These are phyloP conservation scores for Salix exigua DNA, from an alignment of 345 rosid genomes.

Conservation along the genomic window DNA sequence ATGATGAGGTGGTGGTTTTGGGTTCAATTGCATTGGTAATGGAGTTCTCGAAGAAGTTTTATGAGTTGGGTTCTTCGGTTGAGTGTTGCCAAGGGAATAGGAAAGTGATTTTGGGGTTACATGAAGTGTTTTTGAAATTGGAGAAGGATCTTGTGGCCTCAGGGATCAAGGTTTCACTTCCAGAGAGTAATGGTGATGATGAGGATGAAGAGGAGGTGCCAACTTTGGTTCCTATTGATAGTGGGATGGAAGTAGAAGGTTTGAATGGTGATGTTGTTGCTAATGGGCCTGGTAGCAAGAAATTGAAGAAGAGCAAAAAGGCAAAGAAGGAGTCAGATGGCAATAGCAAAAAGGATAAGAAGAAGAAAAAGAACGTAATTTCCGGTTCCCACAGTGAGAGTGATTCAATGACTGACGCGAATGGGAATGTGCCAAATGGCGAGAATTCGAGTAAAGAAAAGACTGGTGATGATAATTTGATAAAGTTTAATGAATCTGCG, in stretches of 20 bases:
- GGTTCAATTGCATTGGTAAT: conserved; percentile 55
- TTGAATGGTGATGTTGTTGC: conserved; percentile 18
- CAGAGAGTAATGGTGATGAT: conserved; percentile 24
- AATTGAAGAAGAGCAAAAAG: conserved; percentile 49
- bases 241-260: conserved; percentile 24
- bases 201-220: conserved; percentile 47
- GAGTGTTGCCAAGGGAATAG: conserved; percentile 83
- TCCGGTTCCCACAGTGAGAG: conserved; percentile 11
- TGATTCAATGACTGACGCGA: conserved; percentile 18
- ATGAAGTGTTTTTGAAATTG: conserved; percentile 63
- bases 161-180: conserved; percentile 44
- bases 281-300: conserved; percentile 29
- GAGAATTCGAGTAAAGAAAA: conserved; percentile 23
- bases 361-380: conserved; percentile 26
- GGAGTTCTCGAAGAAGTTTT: conserved; percentile 59
- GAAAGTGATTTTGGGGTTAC: conserved; percentile 59
- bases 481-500: conserved; percentile 47
- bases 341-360: conserved; percentile 31
- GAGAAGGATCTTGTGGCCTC: conserved; percentile 57
- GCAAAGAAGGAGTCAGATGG: conserved; percentile 32
- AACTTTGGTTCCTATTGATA: conserved; percentile 44
- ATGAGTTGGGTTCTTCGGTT: conserved; percentile 66
- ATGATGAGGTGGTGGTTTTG: conserved; percentile 47
- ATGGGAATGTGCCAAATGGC: conserved; percentile 14
- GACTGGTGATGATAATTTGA: conserved; percentile 16